These are phyloP conservation scores for Monosporascus cannonballus DNA, from an alignment of 2,329 filamentous ascomycete genomes.

Conservation along the genomic window DNA sequence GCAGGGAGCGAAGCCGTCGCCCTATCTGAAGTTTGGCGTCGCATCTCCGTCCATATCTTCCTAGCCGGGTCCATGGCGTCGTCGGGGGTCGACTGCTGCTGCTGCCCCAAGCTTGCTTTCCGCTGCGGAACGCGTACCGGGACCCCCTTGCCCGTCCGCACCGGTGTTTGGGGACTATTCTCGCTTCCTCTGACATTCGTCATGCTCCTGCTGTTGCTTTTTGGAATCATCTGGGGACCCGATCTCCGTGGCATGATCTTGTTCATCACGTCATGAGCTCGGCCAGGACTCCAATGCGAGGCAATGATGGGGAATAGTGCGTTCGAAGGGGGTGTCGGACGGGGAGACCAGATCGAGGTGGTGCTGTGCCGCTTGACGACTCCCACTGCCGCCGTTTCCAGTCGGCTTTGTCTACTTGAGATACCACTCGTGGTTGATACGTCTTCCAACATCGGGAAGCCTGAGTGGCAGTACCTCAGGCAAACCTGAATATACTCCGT, in stretches of 20 bases:
- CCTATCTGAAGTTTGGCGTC: slow-evolving; percentile 14
- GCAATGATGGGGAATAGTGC: slow-evolving; percentile 39
- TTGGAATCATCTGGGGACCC: slow-evolving; percentile 2
- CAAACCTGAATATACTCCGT: slow-evolving; percentile 46
- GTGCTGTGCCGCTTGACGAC: slow-evolving; percentile 42
- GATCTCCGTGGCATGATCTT: slow-evolving; percentile 18
- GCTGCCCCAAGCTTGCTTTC: slow-evolving; percentile 6
- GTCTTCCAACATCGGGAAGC: slow-evolving; percentile 35
- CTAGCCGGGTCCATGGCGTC: slow-evolving; percentile 17
- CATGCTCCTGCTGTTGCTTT: background rate
- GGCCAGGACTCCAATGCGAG: slow-evolving; percentile 41
- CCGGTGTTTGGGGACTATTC: background rate
- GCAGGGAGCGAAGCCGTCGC: slow-evolving; percentile 9
- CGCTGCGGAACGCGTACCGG: slow-evolving; percentile 9
- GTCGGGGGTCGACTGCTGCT: slow-evolving; percentile 6
- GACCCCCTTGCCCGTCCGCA: slow-evolving; percentile 3
- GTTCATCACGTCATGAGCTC: slow-evolving; percentile 36
- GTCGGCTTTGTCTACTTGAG: slow-evolving; percentile 36
- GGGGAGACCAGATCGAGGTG: slow-evolving; percentile 46
- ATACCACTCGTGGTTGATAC: slow-evolving; percentile 25
- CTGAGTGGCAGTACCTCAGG: slow-evolving; percentile 51
- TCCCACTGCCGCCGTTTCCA: slow-evolving; percentile 48
- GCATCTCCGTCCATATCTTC: slow-evolving; percentile 25
- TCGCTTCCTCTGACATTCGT: background rate
- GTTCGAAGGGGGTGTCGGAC: slow-evolving; percentile 27